phyloP scores from a whole-genome alignment of 495 filamentous ascomycete species.

The Tuber calosporum region DNA sequence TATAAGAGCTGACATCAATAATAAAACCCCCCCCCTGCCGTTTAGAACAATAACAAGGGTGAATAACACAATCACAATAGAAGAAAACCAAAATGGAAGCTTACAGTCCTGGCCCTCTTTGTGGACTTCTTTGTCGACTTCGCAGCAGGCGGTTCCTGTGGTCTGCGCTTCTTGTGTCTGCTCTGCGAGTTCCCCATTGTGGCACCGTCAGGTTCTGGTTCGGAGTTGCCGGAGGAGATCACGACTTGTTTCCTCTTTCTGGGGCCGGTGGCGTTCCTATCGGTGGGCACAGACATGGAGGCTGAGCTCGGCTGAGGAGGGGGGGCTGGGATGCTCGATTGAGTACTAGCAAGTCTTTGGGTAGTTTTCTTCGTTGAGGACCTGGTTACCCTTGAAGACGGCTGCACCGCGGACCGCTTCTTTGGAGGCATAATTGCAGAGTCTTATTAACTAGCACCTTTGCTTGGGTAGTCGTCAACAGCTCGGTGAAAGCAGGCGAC shows the following conservation, averaged over 20 bases:
- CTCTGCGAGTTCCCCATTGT: constrained; percentile 12
- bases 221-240: constrained; percentile 4
- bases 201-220: constrained; percentile 11
- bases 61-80: not conserved
- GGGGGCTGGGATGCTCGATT: not conserved
- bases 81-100: not conserved
- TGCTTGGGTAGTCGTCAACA: not conserved
- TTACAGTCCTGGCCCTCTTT: constrained; percentile 14
- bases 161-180: constrained; percentile 13
- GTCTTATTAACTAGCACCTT: not conserved
- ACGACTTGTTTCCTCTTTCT: constrained; percentile 28
- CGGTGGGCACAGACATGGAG: constrained; percentile 2
- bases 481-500: not conserved
- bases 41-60: not conserved
- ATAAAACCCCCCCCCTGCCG: not conserved
- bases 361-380: constrained; percentile 27
- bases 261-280: constrained; percentile 9
- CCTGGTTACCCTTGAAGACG: constrained; percentile 13
- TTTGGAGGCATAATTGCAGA: constrained; percentile 35
- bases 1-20: constrained; percentile 13
- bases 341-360: not conserved
- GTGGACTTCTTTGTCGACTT: constrained; percentile 17
- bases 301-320: not conserved
- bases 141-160: constrained; percentile 20
- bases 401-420: constrained; percentile 17